Evolutionary conservation across 2,329 filamentous ascomycete species (phyloP).

Genomic region (Clarireedia homoeocarpa): DNA sequence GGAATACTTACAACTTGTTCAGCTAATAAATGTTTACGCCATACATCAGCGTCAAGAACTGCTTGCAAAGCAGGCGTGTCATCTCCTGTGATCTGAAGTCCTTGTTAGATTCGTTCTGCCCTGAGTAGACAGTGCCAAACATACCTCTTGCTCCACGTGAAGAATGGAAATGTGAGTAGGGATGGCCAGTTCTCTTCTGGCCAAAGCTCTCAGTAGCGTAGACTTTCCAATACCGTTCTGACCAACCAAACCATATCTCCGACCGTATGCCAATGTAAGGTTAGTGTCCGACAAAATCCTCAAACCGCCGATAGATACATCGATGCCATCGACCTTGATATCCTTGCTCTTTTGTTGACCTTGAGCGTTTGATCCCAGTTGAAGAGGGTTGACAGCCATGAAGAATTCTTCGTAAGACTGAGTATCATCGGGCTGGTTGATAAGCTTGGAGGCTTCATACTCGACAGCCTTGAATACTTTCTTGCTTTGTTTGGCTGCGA

Average conservation of each 20-base stretch:
- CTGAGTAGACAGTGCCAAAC: slow-evolving; percentile 14
- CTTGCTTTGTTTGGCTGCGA: slow-evolving; percentile 96
- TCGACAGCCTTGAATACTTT: slow-evolving; percentile 98
- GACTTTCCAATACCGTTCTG: slow-evolving; percentile 99
- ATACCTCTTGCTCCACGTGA: slow-evolving; percentile 94
- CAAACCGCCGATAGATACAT: slow-evolving; percentile 82
- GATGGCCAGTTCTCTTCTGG: slow-evolving; percentile 86
- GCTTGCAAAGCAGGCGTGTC: slow-evolving; percentile 93
- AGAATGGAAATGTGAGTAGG: slow-evolving; percentile 97
- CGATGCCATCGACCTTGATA: slow-evolving; percentile 94
- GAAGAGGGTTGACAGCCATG: slow-evolving; percentile 97
- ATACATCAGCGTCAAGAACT: slow-evolving; percentile 94
- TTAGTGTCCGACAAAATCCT: slow-evolving; percentile 88
- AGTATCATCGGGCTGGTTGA: slow-evolving; percentile 72
- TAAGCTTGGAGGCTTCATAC: slow-evolving; percentile 87
- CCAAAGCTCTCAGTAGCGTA: slow-evolving; percentile 86
- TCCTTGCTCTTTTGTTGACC: slow-evolving; percentile 90
- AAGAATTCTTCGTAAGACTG: slow-evolving; percentile 99
- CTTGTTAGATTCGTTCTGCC: slow-evolving; percentile 32
- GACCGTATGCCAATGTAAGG: slow-evolving; percentile 82
- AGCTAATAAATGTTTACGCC: slow-evolving; percentile 87
- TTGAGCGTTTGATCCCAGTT: slow-evolving; percentile 62
- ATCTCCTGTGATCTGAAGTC: slow-evolving; percentile 67
- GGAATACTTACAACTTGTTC: slow-evolving; percentile 66
- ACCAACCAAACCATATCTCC: slow-evolving; percentile 93